Percentiles rank a stretch among this genome's conserved stretches.
Conservation (phyloP, 345 rosid species). For the Salix udensis region DNA sequence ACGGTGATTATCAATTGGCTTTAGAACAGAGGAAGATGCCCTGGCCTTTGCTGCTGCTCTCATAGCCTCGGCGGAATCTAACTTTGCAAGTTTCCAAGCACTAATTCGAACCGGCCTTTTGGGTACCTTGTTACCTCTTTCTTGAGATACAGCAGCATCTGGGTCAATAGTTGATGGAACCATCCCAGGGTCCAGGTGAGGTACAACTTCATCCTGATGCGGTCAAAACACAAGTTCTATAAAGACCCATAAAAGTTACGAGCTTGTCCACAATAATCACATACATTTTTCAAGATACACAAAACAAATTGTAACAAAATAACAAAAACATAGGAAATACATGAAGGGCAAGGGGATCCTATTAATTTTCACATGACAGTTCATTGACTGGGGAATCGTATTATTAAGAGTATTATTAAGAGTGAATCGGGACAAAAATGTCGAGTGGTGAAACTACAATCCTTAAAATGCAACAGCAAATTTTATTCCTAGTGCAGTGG, state of each 20-base stretch:
- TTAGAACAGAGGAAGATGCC: constrained; percentile 87
- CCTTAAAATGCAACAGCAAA: too few species aligned
- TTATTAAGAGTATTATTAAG: not conserved
- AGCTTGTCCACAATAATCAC: not conserved
- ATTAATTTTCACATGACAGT: too few species aligned
- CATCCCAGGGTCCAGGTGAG: constrained; percentile 96
- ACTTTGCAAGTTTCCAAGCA: constrained; percentile 91
- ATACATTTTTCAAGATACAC: not conserved
- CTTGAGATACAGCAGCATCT: constrained; percentile 68
- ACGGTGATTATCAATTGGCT: constrained; percentile 62
- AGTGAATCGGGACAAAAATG: not conserved
- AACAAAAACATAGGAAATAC: not conserved
- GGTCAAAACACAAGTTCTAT: constrained; percentile 6
- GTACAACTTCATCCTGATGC: constrained; percentile 85
- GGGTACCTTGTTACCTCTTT: constrained; percentile 58
- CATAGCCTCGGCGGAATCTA: constrained; percentile 75
- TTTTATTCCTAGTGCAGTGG: too few species aligned
- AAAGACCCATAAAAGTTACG: not conserved
- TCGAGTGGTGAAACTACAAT: not conserved
- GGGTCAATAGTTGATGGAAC: constrained; percentile 94
- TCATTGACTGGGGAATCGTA: too few species aligned
- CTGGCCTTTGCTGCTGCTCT: constrained; percentile 96
- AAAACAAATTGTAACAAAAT: not conserved
- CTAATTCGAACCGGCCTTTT: constrained; percentile 73
- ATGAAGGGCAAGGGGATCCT: not conserved